These are phyloP conservation scores for Straminergon stramineum DNA, from an alignment of 225 moss, liverwort and hornwort genomes.

Conservation along the genomic window DNA sequence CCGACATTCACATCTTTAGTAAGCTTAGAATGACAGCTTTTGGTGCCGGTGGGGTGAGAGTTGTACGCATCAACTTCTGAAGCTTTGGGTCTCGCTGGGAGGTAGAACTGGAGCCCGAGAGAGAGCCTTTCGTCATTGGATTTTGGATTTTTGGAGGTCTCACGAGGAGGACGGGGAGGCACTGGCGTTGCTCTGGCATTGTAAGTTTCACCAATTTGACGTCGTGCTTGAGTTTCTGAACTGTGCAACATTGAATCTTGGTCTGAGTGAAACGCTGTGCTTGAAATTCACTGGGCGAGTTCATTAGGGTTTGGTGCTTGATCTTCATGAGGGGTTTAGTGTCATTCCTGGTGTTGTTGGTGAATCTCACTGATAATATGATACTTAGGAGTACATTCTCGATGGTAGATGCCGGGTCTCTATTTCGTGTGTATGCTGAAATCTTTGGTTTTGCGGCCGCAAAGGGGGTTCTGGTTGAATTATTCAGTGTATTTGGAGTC, in stretches of 20 bases:
- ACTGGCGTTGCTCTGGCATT: background rate
- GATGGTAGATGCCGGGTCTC: no score
- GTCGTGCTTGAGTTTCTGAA: background rate
- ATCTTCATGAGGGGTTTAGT: background rate
- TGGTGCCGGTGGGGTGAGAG: background rate
- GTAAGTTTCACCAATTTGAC: background rate
- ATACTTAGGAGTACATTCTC: no score
- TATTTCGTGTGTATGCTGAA: no score
- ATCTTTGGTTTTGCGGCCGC: background rate
- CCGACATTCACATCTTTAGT: background rate
- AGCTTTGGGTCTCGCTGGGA: background rate
- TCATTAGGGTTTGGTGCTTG: background rate
- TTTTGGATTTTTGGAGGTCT: background rate
- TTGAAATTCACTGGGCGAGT: background rate
- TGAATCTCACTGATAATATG: no score
- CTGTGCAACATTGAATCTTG: background rate
- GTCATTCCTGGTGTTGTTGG: background rate
- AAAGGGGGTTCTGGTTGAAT: background rate
- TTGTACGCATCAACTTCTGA: background rate
- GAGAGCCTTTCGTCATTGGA: no score
- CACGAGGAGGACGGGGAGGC: background rate
- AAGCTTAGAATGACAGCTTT: background rate
- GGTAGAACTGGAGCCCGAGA: background rate
- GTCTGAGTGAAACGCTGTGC: background rate
- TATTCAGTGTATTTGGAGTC: background rate